phyloP scores from a whole-genome alignment of 345 rosid species.

The Arabidopsis arenosa region DNA sequence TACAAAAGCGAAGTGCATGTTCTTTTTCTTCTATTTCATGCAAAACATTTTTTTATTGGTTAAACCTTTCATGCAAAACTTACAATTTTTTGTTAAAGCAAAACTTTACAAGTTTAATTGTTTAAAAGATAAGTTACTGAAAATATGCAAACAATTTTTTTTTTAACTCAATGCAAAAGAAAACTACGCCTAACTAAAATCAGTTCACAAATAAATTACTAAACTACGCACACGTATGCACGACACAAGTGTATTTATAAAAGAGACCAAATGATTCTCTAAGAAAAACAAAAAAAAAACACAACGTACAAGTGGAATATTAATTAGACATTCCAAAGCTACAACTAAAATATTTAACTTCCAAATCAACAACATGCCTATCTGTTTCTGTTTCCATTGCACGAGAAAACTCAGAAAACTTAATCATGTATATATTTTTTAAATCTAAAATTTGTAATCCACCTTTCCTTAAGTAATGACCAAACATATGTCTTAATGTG shows the following conservation, averaged over 20 bases:
- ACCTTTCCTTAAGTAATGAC: not conserved
- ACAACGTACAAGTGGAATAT: conserved; percentile 7
- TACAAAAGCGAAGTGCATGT: not conserved
- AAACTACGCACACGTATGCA: conserved; percentile 29
- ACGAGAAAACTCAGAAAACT: conserved; percentile 12
- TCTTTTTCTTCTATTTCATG: not conserved
- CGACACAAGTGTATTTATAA: conserved; percentile 18
- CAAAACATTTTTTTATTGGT: not conserved
- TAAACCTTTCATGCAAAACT: not conserved
- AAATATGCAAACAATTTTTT: not conserved
- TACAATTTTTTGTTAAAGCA: not conserved
- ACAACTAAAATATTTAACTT: not conserved
- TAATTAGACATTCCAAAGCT: conserved; percentile 4
- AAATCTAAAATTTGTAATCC: not conserved
- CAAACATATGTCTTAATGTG: not conserved
- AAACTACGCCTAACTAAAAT: not conserved
- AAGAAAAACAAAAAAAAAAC: conserved; percentile 10
- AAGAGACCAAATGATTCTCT: not conserved
- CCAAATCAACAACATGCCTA: conserved; percentile 10
- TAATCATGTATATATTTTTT: conserved; percentile 6
- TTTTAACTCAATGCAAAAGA: not conserved
- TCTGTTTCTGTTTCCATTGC: conserved; percentile 30
- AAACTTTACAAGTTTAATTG: not conserved
- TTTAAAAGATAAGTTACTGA: not conserved
- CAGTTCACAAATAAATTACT: not conserved